Conservation (phyloP, 192 early-diverging fungal species). For the Mortierella hygrophila region DNA sequence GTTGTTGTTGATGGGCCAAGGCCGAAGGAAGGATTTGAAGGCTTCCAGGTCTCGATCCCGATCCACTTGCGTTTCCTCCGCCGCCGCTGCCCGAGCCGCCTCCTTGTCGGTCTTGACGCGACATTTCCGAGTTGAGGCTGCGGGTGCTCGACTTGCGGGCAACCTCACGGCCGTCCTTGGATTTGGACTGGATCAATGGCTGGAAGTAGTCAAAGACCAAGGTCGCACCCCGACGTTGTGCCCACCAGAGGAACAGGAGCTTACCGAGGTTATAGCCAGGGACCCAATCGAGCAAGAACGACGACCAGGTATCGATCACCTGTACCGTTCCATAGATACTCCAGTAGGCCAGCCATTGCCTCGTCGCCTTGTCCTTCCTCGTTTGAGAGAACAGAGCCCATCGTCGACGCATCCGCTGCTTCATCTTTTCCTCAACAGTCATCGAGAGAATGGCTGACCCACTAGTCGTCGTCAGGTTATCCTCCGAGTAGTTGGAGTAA, state of each 20-base stretch:
- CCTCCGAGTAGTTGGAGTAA: constrained; percentile 48
- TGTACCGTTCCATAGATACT: constrained; percentile 68
- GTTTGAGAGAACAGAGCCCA: constrained; percentile 40
- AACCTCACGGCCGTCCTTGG: constrained; percentile 52
- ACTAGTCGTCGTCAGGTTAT: constrained; percentile 25
- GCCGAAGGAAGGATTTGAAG: constrained; percentile 41
- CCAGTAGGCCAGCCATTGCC: constrained; percentile 73
- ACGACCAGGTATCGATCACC: constrained; percentile 67
- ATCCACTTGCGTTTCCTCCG: constrained; percentile 6
- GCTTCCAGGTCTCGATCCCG: constrained; percentile 25
- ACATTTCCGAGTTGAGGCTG: constrained; percentile 42
- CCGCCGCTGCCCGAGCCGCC: constrained; percentile 10
- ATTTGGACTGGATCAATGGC: constrained; percentile 48
- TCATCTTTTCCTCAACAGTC: constrained; percentile 38
- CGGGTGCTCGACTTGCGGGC: constrained; percentile 40
- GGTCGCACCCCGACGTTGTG: constrained; percentile 67
- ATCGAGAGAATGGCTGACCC: constrained; percentile 22
- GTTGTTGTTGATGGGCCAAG: constrained; percentile 42
- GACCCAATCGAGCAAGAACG: constrained; percentile 50
- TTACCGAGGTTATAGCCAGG: constrained; percentile 68
- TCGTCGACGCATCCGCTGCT: constrained; percentile 43
- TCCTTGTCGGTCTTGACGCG: constrained; percentile 25
- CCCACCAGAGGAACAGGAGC: constrained; percentile 69
- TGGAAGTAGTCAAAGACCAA: constrained; percentile 62
- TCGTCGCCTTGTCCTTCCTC: constrained; percentile 52